A percentile compares a stretch with the other conserved stretches of the same genome.
These are phyloP conservation scores for Daldinia loculata DNA, from an alignment of 495 filamentous ascomycete species.

Conservation along the genomic window DNA sequence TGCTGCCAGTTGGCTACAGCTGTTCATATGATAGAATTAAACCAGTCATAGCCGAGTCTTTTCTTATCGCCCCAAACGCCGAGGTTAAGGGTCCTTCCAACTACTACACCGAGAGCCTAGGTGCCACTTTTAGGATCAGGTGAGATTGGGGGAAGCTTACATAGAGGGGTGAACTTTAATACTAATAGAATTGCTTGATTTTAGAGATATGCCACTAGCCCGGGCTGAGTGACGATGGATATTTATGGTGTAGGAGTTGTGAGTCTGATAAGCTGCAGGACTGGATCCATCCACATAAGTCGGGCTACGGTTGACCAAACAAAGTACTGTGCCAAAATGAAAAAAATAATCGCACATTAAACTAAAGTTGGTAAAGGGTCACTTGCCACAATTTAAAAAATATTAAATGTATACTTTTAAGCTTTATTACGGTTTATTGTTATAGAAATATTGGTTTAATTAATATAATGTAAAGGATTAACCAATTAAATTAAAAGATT, in stretches of 20 bases:
- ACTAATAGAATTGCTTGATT: neutral
- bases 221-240: no score
- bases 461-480: no score
- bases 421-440: no score
- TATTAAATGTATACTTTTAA: no score
- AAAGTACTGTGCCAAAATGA: no score
- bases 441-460: no score
- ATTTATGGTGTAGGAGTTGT: no score
- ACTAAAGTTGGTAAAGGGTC: no score
- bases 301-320: no score
- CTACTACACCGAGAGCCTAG: slow-evolving; percentile 21
- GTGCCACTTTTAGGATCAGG: neutral
- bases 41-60: neutral
- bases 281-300: neutral
- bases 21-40: neutral
- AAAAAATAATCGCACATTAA: no score
- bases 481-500: no score
- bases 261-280: neutral
- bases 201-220: neutral
- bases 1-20: neutral
- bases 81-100: slow-evolving; percentile 12
- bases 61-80: neutral
- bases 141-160: neutral
- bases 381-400: no score
- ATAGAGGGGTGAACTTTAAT: neutral